Conservation (phyloP, 129 eudicot species). For the Pittosporum tobira region DNA sequence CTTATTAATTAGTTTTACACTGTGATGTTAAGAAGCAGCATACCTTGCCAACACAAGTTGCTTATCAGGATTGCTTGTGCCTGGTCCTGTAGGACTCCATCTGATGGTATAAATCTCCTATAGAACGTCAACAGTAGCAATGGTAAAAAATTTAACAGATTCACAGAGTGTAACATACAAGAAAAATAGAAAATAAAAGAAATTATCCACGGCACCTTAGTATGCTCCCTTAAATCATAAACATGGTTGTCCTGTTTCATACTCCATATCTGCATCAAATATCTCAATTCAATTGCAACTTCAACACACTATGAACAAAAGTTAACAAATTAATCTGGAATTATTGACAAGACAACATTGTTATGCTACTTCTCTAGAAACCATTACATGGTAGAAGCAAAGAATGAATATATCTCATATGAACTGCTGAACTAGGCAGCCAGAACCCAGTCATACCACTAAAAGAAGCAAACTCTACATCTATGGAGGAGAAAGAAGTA, state of each 20-base stretch:
- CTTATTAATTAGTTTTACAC: neutral
- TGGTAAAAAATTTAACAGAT: too few species aligned
- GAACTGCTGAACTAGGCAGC: neutral
- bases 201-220: constrained; percentile 25
- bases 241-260: constrained; percentile 34
- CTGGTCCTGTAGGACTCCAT: constrained; percentile 60
- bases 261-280: constrained; percentile 49
- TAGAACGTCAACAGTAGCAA: neutral
- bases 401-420: too few species aligned
- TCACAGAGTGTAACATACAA: neutral
- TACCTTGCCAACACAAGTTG: constrained; percentile 53
- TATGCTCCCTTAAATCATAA: constrained; percentile 46
- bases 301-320: neutral
- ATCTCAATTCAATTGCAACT: constrained; percentile 5
- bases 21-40: constrained; percentile 1
- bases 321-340: neutral
- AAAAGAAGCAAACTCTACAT: neutral
- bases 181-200: neutral
- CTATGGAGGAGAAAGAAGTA: neutral
- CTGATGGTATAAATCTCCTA: constrained; percentile 39
- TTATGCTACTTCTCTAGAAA: neutral
- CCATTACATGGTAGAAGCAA: too few species aligned
- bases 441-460: neutral
- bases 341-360: neutral
- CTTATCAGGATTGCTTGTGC: constrained; percentile 48